phyloP scores from a whole-genome alignment of 2,329 filamentous ascomycete species.

The Diaporthe aspalathi region DNA sequence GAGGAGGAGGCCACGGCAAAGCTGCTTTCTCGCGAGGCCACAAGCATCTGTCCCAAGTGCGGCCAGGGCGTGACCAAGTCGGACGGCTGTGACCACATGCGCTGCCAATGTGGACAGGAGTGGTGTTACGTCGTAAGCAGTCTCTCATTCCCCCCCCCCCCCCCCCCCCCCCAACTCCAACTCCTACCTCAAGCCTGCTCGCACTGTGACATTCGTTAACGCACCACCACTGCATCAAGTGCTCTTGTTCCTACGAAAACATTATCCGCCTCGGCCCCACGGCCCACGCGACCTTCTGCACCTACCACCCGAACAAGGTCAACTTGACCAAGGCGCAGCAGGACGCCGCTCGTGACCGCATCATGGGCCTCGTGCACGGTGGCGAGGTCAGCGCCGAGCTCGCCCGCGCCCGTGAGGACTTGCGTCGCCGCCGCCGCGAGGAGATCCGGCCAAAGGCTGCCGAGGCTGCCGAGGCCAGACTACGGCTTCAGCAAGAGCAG shows the following conservation, averaged over 20 bases:
- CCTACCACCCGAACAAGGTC: constrained; percentile 39
- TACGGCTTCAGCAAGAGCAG: constrained; percentile 15
- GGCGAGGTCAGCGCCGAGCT: constrained; percentile 37
- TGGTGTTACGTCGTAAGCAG: constrained; percentile 38
- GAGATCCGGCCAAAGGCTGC: constrained; percentile 36
- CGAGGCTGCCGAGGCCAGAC: constrained; percentile 33
- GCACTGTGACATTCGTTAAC: not conserved
- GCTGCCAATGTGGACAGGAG: constrained; percentile 33
- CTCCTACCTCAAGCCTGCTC: too few species aligned
- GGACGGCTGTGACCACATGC: constrained; percentile 36
- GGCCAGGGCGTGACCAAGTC: constrained; percentile 38
- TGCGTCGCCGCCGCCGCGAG: constrained; percentile 34
- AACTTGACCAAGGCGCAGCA: constrained; percentile 32
- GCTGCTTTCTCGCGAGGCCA: constrained; percentile 28
- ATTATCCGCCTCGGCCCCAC: constrained; percentile 29
- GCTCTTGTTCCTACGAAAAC: constrained; percentile 36
- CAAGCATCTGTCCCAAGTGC: constrained; percentile 38
- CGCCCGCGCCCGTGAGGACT: constrained; percentile 31
- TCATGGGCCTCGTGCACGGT: constrained; percentile 39
- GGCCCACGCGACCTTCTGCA: constrained; percentile 38
- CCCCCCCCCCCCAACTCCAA: too few species aligned
- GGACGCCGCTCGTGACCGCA: constrained; percentile 29
- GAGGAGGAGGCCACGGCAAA: constrained; percentile 38
- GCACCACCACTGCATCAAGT: not conserved
- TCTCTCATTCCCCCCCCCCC: not conserved